Percentiles rank a stretch among this genome's conserved stretches.
These are phyloP conservation scores for Boletus vinaceobasis DNA, from an alignment of 768 basidiomycete genomes.

Conservation along the genomic window DNA sequence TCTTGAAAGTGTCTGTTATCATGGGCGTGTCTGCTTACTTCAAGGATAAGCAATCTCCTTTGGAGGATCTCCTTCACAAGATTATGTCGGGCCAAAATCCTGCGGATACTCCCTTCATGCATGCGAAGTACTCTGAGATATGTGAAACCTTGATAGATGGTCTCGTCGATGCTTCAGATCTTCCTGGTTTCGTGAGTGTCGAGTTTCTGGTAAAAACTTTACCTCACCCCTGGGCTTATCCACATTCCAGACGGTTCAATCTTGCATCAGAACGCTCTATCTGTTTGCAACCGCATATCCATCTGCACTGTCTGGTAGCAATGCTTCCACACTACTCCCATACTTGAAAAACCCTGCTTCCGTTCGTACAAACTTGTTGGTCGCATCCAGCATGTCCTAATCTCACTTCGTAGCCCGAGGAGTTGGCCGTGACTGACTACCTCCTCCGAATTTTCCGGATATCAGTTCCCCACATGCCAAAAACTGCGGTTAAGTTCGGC, in stretches of 20 bases:
- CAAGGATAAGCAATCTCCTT: conserved; percentile 76
- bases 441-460: conserved; percentile 84
- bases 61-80: conserved; percentile 83
- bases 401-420: conserved; percentile 57
- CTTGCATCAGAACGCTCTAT: conserved; percentile 83
- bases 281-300: conserved; percentile 82
- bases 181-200: conserved; percentile 68
- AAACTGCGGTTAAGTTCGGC: conserved; percentile 85
- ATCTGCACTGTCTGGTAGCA: conserved; percentile 73
- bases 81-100: conserved; percentile 75
- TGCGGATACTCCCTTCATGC: conserved; percentile 48
- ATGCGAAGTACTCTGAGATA: conserved; percentile 71
- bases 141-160: conserved; percentile 85
- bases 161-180: conserved; percentile 80
- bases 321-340: conserved; percentile 83
- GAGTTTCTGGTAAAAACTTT: not conserved
- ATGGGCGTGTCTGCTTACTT: conserved; percentile 83
- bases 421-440: conserved; percentile 80
- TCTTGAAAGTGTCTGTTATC: conserved; percentile 72
- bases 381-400: conserved; percentile 1
- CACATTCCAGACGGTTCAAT: conserved; percentile 62
- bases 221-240: not conserved
- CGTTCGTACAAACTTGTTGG: conserved; percentile 41
- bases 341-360: conserved; percentile 83
- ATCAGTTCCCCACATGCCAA: conserved; percentile 85